A percentile compares a stretch with the other conserved stretches of the same genome.
Conservation (phyloP, 2,329 filamentous ascomycete species). For the Arthrobotrys entomopaga region DNA sequence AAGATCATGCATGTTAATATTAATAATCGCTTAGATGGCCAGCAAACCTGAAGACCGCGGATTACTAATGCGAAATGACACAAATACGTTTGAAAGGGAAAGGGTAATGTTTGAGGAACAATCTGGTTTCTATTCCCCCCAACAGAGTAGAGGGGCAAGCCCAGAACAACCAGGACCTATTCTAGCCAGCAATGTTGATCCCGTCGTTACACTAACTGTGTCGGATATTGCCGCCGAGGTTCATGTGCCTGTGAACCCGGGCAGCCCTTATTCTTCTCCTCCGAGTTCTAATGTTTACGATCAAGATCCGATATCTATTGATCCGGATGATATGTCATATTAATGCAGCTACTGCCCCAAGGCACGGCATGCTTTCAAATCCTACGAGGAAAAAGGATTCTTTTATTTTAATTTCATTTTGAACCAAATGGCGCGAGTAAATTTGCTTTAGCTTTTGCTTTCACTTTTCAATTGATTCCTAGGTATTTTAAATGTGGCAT, state of each 20-base stretch:
- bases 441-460: too few species aligned
- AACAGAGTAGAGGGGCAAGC: constrained; percentile 13
- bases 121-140: constrained; percentile 47
- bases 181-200: constrained; percentile 50
- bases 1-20: neutral
- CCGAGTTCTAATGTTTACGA: constrained; percentile 36
- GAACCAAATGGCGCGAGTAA: too few species aligned
- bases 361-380: too few species aligned
- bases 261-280: constrained; percentile 49
- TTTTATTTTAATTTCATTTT: too few species aligned
- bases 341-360: neutral
- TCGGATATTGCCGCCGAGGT: constrained; percentile 52
- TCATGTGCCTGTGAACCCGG: constrained; percentile 38
- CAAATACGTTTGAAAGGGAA: constrained; percentile 50
- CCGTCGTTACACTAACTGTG: constrained; percentile 40
- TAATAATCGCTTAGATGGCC: constrained; percentile 39
- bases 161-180: constrained; percentile 45
- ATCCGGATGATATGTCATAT: constrained; percentile 34
- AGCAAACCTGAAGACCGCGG: constrained; percentile 48
- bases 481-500: too few species aligned
- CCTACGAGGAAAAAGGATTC: too few species aligned
- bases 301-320: constrained; percentile 29
- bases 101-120: constrained; percentile 51
- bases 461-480: too few species aligned
- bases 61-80: constrained; percentile 50